A percentile compares a stretch with the other conserved stretches of the same genome.
Evolutionary conservation across 805 yeast genomes (phyloP).

Genomic region (Kuraishia molischiana): DNA sequence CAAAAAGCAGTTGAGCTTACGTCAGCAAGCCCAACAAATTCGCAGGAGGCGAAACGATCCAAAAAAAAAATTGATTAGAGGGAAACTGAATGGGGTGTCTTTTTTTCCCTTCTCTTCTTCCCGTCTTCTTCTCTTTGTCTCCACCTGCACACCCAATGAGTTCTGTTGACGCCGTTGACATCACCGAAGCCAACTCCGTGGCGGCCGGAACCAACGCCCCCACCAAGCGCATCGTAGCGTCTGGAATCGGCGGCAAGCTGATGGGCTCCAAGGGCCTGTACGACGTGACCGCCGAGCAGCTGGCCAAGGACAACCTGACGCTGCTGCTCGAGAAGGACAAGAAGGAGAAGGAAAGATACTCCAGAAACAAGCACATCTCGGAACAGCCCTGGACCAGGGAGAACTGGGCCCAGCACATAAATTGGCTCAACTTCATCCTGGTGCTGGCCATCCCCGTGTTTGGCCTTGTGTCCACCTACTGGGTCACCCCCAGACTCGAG

Average conservation of each 20-base stretch:
- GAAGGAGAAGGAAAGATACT: conserved; percentile 29
- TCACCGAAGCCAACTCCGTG: conserved; percentile 62
- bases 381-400: conserved; percentile 69
- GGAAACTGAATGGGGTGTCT: background rate
- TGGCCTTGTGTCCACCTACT: conserved; percentile 37
- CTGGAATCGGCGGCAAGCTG: conserved; percentile 62
- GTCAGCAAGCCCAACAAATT: no score
- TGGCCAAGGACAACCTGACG: conserved; percentile 41
- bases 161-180: conserved; percentile 36
- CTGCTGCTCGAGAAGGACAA: conserved; percentile 34
- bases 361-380: conserved; percentile 47
- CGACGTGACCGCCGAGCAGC: conserved; percentile 54
- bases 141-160: no score
- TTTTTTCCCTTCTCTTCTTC: background rate
- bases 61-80: background rate
- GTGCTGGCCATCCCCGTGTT: conserved; percentile 50
- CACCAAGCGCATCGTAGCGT: conserved; percentile 65
- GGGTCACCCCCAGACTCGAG: conserved; percentile 38
- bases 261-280: conserved; percentile 79
- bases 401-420: conserved; percentile 69
- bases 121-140: no score
- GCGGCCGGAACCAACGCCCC: conserved; percentile 77
- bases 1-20: no score
- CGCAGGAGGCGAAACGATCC: background rate
- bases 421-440: conserved; percentile 66